phyloP scores from a whole-genome alignment of 306 rosid genomes.

The Sphenostylis stenocarpa region DNA sequence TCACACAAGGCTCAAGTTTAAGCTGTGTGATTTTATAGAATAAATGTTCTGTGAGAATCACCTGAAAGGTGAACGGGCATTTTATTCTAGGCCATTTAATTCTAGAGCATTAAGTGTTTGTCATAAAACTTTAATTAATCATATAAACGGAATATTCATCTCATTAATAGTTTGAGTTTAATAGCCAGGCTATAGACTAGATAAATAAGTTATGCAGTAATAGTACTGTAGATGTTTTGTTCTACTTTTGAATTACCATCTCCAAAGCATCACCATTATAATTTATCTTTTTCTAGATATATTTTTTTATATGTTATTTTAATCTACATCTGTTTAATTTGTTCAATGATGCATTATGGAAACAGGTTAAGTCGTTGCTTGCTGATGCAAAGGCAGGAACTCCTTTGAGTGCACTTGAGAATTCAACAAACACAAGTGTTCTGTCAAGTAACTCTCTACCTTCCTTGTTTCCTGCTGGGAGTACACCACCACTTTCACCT shows the following conservation, averaged over 20 bases:
- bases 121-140: background rate
- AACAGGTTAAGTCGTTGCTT: conserved; percentile 67
- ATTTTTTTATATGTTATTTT: background rate
- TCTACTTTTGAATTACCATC: conserved; percentile 15
- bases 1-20: background rate
- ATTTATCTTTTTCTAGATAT: background rate
- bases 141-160: background rate
- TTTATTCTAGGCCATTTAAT: background rate
- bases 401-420: conserved; percentile 48
- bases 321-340: background rate
- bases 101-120: conserved; percentile 1
- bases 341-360: conserved; percentile 35
- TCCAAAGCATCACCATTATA: background rate
- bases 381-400: conserved; percentile 64
- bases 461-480: conserved; percentile 68
- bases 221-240: background rate
- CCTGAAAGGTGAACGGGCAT: background rate
- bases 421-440: conserved; percentile 42
- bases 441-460: conserved; percentile 50
- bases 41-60: background rate
- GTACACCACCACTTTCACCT: conserved; percentile 83
- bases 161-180: conserved; percentile 1
- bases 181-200: conserved; percentile 9
- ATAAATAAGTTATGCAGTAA: conserved; percentile 5
- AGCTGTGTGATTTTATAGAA: background rate